Percentiles rank a stretch among this genome's conserved stretches.
Conservation (phyloP, 352 stramenopile genomes). For the Phytopythium vexans region DNA sequence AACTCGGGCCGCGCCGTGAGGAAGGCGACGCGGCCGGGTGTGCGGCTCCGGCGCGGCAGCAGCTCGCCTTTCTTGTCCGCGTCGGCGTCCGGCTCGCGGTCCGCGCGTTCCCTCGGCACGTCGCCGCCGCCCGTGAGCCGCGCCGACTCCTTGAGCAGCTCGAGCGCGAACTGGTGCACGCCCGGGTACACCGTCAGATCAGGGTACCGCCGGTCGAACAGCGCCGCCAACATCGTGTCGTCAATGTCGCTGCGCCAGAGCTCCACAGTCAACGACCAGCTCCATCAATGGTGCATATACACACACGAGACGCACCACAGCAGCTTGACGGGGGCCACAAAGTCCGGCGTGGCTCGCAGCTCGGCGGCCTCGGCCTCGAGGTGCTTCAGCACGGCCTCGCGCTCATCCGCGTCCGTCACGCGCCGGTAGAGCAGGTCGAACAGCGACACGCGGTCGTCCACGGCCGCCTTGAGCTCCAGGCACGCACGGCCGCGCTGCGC, state of each 20-base stretch:
- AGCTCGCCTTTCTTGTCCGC: slow-evolving; percentile 24
- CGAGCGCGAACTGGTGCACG: slow-evolving; percentile 79
- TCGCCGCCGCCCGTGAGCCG: slow-evolving; percentile 7
- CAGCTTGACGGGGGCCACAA: slow-evolving; percentile 56
- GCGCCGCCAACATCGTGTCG: slow-evolving; percentile 69
- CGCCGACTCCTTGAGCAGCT: slow-evolving; percentile 47
- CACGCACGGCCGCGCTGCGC: slow-evolving; percentile 33
- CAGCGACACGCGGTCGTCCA: slow-evolving; percentile 63
- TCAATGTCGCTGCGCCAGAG: slow-evolving; percentile 62
- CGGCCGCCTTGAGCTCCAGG: slow-evolving; percentile 60
- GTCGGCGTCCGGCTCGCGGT: slow-evolving; percentile 16
- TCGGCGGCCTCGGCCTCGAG: slow-evolving; percentile 50
- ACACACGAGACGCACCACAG: slow-evolving; percentile 42
- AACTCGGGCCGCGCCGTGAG: slow-evolving; percentile 73
- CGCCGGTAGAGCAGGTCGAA: slow-evolving; percentile 70
- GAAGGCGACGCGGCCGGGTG: slow-evolving; percentile 59
- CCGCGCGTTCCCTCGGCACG: slow-evolving; percentile 8
- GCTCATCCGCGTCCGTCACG: slow-evolving; percentile 37
- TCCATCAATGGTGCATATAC: background rate
- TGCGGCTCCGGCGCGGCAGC: background rate
- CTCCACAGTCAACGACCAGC: background rate
- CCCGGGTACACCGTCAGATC: slow-evolving; percentile 80
- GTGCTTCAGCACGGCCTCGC: slow-evolving; percentile 56
- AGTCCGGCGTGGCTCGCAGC: slow-evolving; percentile 26
- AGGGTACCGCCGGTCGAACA: slow-evolving; percentile 80